Conservation (phyloP, 1,139 yeast species). For the Pichia sp. region DNA sequence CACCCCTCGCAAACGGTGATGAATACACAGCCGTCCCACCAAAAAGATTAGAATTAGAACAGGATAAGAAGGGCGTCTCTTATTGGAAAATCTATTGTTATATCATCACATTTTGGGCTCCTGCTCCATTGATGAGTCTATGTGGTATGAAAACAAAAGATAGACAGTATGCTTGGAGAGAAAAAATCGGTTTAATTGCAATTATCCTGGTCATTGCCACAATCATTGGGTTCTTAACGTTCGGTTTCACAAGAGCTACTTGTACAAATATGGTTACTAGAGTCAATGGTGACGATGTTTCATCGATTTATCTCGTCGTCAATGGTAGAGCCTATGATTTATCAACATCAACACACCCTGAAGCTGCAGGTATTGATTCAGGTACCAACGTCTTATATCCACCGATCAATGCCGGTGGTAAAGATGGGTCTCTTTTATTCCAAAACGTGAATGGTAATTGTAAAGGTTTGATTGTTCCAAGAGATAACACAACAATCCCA, state of each 20-base stretch:
- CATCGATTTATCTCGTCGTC: conserved; percentile 62
- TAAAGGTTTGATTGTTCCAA: conserved; percentile 75
- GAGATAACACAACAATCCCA: conserved; percentile 70
- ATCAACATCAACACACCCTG: conserved; percentile 71
- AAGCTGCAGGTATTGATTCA: conserved; percentile 69
- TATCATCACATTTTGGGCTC: conserved; percentile 87
- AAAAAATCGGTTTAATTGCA: conserved; percentile 81
- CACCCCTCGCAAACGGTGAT: conserved; percentile 7
- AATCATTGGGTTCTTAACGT: conserved; percentile 80
- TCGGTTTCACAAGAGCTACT: conserved; percentile 88
- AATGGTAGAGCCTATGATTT: conserved; percentile 82
- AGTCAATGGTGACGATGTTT: conserved; percentile 57
- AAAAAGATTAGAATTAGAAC: conserved; percentile 23
- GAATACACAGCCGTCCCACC: conserved; percentile 23
- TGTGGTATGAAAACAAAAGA: conserved; percentile 80
- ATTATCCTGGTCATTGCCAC: conserved; percentile 74
- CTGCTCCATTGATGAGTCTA: conserved; percentile 64
- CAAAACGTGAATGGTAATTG: conserved; percentile 97
- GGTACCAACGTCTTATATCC: conserved; percentile 77
- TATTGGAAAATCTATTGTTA: conserved; percentile 85
- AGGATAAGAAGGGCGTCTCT: conserved; percentile 39
- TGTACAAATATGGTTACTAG: conserved; percentile 57
- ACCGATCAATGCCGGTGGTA: conserved; percentile 86
- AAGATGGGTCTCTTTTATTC: conserved; percentile 83
- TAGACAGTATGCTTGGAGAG: conserved; percentile 96